Evolutionary conservation across 495 filamentous ascomycete genomes (phyloP), one percentile per base, ranked within the genome.

Genomic region (Chlorociboria aeruginascens): DNA sequence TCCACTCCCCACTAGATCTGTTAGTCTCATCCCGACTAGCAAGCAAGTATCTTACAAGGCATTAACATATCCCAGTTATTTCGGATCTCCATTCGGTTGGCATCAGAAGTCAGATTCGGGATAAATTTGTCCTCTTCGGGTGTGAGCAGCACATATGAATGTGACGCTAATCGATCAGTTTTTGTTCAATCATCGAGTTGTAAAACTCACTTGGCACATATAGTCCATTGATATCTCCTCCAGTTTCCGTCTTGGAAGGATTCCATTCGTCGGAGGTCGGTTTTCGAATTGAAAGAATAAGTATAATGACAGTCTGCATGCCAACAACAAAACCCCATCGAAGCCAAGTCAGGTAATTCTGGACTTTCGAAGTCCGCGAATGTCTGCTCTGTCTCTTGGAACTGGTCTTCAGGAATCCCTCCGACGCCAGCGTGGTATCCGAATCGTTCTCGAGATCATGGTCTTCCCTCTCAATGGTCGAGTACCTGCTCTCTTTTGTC

Each of bases 61-160:
- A 62, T 62, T 6, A 62, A 40, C 44, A 57, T 51, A 50, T 62
- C 56, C 59, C 57, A 62, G 31, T 62, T 59, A 12, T 49, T 43
- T 38, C 54, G 12, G 32, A 62, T 46, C 13, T 50, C 54, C 51
- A 60, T 56, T 51, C 59, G 40, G 35, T 62, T 54, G 6, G 42
- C 48, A 36, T 59, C 49, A 11, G 43, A 40, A 3, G 51, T 60
- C 59, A 62, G 60, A 38, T 62, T 60, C 8, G 59, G 59, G 32
- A 62, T 45, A 42, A 45, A 62, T 28, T 54, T 57, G 7, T 57
- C 48, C 36, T 50, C 53, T 3, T 62, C 57, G 12, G 50, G 54
- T 1, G 54, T 62, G 38, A 62, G 54, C 10, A 53, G 52, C 2
- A 52, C 60, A 16, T 55, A 59, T 45, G 40, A 51, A 41, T 60